Percentiles rank a stretch among this genome's conserved stretches.
phyloP scores from a whole-genome alignment of 768 basidiomycete genomes.

The Tubosaeta brunneosetosa region DNA sequence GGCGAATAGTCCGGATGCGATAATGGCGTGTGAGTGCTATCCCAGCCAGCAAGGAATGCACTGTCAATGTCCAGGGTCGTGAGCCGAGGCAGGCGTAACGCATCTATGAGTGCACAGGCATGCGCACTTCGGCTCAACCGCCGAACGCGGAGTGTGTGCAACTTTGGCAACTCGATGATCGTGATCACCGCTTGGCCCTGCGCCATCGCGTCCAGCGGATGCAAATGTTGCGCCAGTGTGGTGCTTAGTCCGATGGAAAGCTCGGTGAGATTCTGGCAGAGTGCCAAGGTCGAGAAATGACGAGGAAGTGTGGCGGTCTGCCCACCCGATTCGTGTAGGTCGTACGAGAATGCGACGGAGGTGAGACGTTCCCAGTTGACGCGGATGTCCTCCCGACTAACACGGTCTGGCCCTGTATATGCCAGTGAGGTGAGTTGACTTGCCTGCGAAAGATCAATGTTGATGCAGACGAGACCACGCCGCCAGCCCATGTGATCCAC shows the following conservation, averaged over 20 bases:
- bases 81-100: slow-evolving; percentile 20
- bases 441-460: slow-evolving; percentile 18
- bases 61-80: slow-evolving; percentile 19
- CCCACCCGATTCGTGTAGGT: slow-evolving; percentile 23
- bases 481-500: slow-evolving; percentile 29
- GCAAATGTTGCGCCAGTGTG: slow-evolving; percentile 10
- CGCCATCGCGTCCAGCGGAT: slow-evolving; percentile 6
- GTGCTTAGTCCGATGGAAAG: slow-evolving; percentile 22
- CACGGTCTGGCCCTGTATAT: slow-evolving; percentile 24
- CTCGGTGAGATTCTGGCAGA: slow-evolving; percentile 18
- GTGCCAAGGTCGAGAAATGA: slow-evolving; percentile 13
- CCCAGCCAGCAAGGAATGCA: slow-evolving; percentile 18
- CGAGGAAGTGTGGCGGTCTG: slow-evolving; percentile 18
- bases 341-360: slow-evolving; percentile 21
- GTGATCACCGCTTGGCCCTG: slow-evolving; percentile 1
- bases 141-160: slow-evolving; percentile 23
- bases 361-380: slow-evolving; percentile 24
- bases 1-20: slow-evolving; percentile 16
- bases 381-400: slow-evolving; percentile 18
- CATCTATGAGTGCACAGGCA: slow-evolving; percentile 17
- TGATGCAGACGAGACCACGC: slow-evolving; percentile 15
- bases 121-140: slow-evolving; percentile 16
- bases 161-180: slow-evolving; percentile 14
- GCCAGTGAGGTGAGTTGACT: slow-evolving; percentile 17
- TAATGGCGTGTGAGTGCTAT: background rate